These are phyloP conservation scores for Ceratocystis cacaofunesta DNA, from an alignment of 2,329 filamentous ascomycete genomes.

Conservation along the genomic window DNA sequence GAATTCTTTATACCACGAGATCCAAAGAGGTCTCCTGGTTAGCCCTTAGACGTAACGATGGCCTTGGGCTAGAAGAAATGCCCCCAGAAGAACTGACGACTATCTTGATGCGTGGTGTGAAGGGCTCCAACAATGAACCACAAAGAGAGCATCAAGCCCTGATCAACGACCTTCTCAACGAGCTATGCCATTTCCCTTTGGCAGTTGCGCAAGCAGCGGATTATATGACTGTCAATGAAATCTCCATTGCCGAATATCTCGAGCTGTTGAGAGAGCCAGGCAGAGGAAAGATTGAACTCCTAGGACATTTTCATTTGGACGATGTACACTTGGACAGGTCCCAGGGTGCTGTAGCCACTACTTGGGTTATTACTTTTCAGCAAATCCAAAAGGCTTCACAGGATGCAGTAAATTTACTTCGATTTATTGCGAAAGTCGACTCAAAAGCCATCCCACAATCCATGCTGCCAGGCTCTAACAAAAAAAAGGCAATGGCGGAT, in stretches of 20 bases:
- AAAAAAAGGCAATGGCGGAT: not conserved
- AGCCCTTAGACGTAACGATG: not conserved
- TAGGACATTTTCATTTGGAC: no score
- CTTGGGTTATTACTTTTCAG: not conserved
- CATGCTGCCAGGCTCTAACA: not conserved
- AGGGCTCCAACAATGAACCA: no score
- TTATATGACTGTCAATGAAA: constrained; percentile 14
- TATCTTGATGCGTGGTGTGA: not conserved
- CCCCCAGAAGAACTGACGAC: not conserved
- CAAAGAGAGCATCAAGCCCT: no score
- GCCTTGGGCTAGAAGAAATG: not conserved
- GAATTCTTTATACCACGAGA: constrained; percentile 8
- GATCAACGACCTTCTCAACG: not conserved
- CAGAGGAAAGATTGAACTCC: not conserved
- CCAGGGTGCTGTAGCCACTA: not conserved
- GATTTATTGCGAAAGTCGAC: not conserved
- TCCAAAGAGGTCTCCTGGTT: not conserved
- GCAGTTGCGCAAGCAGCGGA: constrained; percentile 18
- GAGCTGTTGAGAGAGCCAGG: not conserved
- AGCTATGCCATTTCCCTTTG: constrained; percentile 16
- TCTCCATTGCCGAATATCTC: not conserved
- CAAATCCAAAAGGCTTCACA: no score
- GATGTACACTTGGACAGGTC: no score
- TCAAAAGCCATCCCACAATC: not conserved
- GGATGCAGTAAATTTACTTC: not conserved